These are phyloP conservation scores for Vitis amurensis DNA, from an alignment of 164 flowering plant genomes.

Conservation along the genomic window DNA sequence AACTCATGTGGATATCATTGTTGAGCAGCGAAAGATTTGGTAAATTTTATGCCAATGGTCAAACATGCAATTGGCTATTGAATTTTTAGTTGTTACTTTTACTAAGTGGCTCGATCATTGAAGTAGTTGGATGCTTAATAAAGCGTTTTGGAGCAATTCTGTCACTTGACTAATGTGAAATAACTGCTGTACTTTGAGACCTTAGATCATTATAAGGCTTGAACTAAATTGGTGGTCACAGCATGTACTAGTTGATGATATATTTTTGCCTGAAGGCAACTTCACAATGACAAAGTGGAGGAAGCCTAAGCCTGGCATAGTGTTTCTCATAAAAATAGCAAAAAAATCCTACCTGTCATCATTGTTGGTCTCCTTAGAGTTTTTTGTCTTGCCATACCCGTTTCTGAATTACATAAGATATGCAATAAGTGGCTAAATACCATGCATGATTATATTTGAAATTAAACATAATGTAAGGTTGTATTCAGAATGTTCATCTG, in stretches of 20 bases:
- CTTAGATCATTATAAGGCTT: too few species aligned
- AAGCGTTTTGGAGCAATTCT: neutral
- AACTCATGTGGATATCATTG: too few species aligned
- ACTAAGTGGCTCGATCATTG: neutral
- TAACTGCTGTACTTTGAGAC: too few species aligned
- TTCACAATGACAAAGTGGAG: too few species aligned
- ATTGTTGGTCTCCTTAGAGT: neutral
- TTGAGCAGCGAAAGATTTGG: too few species aligned
- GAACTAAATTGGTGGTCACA: too few species aligned
- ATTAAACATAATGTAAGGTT: neutral
- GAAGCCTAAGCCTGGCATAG: too few species aligned
- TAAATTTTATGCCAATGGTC: neutral
- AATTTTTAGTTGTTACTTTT: neutral
- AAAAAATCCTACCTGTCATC: neutral
- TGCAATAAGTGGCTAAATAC: neutral
- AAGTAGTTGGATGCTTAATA: neutral
- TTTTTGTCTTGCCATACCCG: neutral
- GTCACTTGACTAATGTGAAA: too few species aligned
- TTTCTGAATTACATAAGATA: neutral
- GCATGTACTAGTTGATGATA: too few species aligned
- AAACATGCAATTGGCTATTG: neutral
- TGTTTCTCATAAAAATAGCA: neutral
- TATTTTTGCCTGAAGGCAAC: too few species aligned
- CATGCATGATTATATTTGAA: neutral
- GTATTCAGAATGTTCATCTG: neutral